Conservation (phyloP, 805 yeast genomes). For the Ogataea paraovalis region DNA sequence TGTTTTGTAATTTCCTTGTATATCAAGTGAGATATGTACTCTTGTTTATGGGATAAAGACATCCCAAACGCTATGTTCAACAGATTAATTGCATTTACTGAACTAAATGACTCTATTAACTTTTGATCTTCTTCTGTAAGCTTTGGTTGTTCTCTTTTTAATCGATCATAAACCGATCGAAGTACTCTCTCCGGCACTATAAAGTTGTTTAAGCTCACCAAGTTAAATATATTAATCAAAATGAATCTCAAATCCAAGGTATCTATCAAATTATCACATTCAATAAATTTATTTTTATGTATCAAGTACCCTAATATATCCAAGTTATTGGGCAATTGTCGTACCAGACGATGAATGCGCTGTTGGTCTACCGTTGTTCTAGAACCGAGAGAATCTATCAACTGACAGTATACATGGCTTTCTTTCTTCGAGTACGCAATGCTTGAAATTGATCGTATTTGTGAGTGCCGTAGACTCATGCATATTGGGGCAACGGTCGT, state of each 20-base stretch:
- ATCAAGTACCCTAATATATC: slow-evolving; percentile 12
- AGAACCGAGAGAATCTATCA: neutral
- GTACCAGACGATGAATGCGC: neutral
- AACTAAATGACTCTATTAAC: neutral
- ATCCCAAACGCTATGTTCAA: neutral
- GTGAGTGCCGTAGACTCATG: neutral
- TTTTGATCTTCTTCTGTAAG: neutral
- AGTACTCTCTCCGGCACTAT: neutral
- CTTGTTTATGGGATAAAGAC: neutral
- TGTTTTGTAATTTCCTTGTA: slow-evolving; percentile 1
- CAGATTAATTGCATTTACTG: neutral
- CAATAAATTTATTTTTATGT: slow-evolving; percentile 3
- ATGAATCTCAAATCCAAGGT: slow-evolving; percentile 1
- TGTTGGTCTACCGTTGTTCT: neutral
- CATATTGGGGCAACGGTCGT: no score
- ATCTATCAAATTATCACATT: slow-evolving; percentile 4
- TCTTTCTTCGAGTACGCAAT: neutral
- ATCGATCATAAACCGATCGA: neutral
- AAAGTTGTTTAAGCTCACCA: slow-evolving; percentile 2
- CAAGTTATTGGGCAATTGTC: slow-evolving; percentile 10
- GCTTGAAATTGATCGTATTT: neutral
- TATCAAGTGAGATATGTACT: neutral
- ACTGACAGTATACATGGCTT: neutral
- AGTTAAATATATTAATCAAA: slow-evolving; percentile 8
- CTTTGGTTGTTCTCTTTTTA: neutral